Evolutionary conservation across 2,329 filamentous ascomycete genomes (phyloP), one percentile per base, ranked within the genome.

Genomic region (Phaeosphaeriaceae sp.): DNA sequence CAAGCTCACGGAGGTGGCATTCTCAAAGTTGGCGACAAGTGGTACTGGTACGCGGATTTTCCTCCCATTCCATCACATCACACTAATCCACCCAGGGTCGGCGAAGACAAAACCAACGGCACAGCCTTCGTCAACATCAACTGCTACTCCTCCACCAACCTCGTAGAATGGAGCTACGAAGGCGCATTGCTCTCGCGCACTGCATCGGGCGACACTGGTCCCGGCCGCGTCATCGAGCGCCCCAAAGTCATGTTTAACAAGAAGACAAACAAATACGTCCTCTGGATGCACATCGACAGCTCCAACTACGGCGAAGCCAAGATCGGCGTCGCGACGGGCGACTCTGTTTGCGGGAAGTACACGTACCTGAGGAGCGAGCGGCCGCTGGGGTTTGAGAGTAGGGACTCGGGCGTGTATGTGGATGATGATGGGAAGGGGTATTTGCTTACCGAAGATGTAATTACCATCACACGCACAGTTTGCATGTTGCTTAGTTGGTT

Each of bases 191-290:
- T 91, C 1, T 85, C 84, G 0, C 81, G 80, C 0, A 82, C 84
- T 3, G 61, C 73, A 2, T 82, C 79, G 1, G 85, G 80, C 0
- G 88, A 90, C 58, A 79, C 89, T 0, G 88, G 87, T 0, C 86
- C 86, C 0, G 82, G 82, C 60, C 83, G 88, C 2, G 82, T 91
- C 11, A 84, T 91, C 1, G 88, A 91, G 73, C 78, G 89, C 20
- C 89, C 89, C 2, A 90, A 91, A 75, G 83, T 91, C 3, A 83
- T 91, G 5, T 89, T 86, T 77, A 91, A 91, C 62, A 84, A 86
- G 15, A 76, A 78, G n/a, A 90, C 88, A 0, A 66, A 73, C 6
- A 86, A 87, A 62, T 91, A 88, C 72, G 88, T 91, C n/a, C 77
- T 91, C 72, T 90, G 86, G 80, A 81, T 90, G 80, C 88, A 91